Evolutionary conservation across 2,329 filamentous ascomycete genomes (phyloP), one percentile per base, ranked within the genome.

Genomic region (Dothideomycetes sp.): DNA sequence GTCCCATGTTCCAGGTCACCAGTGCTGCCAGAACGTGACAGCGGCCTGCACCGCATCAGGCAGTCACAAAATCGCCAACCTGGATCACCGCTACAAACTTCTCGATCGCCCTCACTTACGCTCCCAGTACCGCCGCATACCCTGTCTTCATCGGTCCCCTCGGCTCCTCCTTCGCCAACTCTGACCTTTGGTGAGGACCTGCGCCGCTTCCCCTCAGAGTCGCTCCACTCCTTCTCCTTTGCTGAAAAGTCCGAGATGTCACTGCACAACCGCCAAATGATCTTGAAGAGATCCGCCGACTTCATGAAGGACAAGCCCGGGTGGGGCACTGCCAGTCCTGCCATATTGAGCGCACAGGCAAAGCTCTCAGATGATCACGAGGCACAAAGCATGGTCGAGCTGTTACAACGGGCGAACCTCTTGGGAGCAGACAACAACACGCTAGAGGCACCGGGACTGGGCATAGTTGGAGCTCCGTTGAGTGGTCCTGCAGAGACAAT

Each of bases 171-270:
- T 15, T 87, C 86, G 16, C 85, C 86, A 17, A 76, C 66, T 5
- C 54, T 83, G 29, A 67, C 76, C 47, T 86, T 87, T 56, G 75
- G 78, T 54, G 91, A 96, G 67, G 91, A 98, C 57, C 74, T 98
- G 32, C 81, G 80, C 32, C 81, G 88, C 36, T 98, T 98, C 58
- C 89, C 91, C 1, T 86, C 85, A 52, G 91, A 98, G 59, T 98
- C 91, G 5, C 69, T 98, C 33, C 91, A 98, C 63, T 98, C 91
- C 2, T 98, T 98, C 65, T 96, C 89, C 10, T 98, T 98, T 61
- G 86, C 91, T 28, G 85, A 94, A 52, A 88, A 94, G 62, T 89
- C 88, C 3, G 88, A 94, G 56, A 89, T 96, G 47, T 79, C 86
- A 47, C 72, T 96, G 42, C 84, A 94, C 59, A 94, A 78, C 59